Base-by-base conservation (phyloP, 2,329 filamentous ascomycete species). In the Ilyonectria mors-panacis region DNA sequence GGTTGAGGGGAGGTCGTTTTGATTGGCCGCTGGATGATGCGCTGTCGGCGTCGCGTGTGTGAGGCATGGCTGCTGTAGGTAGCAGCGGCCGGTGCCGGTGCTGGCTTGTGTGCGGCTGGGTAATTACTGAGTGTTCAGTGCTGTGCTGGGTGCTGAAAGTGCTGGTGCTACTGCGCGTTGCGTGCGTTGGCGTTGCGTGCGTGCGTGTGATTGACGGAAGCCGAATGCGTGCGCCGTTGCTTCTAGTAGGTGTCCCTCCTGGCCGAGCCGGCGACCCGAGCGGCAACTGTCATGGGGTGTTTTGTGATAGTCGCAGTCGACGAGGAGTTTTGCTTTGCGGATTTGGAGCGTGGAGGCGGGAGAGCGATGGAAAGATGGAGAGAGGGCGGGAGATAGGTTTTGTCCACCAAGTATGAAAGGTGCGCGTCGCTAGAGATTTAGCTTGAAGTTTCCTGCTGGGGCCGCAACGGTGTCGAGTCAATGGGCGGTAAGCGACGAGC, bases 21-120 rank as follows among this genome's bases (percentile, higher is more conserved):
- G 85, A 88, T 88, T 88, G 86, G 86, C 81, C 80, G 77, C 79
- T 78, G 71, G 81, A 78, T 72, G 83, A 81, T 79, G 82, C 79
- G 80, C 83, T 84, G 78, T 85, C 83, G 73, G 76, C 77, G 73
- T 87, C 84, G 78, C 79, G 82, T 76, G 85, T 84, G 75, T 79
- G 80, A 75, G 81, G 77, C 83, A 81, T 83, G 78, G 74, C 67
- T 72, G 64, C 23, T 58, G 65, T 47, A 69, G 67, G 54, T 51
- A 53, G 53, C 53, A 35, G 44, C 23, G 19, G 58, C 58, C 58
- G 63, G 60, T 54, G 50, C 51, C 45, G 44, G 63, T 44, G 58
- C 57, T 56, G 58, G 23, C 17, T 55, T 48, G 51, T 7, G 39
- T 44, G 47, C 39, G 39, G 39, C 39, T 42, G 39, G 39, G 15